Evolutionary conservation across 108 stramenopile species (phyloP).

Genomic region (Stephanodiscus triporus): DNA sequence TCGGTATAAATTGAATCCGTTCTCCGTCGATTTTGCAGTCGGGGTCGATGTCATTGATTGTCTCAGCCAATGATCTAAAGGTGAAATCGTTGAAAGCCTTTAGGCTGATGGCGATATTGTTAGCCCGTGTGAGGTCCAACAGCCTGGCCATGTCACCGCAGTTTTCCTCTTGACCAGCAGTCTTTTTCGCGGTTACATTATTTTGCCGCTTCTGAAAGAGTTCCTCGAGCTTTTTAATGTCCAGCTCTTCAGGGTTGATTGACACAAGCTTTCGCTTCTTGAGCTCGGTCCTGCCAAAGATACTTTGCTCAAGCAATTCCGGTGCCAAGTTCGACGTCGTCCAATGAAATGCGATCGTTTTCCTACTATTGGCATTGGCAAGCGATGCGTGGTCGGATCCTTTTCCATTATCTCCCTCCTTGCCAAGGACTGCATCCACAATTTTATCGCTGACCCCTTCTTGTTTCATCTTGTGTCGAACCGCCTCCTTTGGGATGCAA

Average conservation of each 20-base stretch:
- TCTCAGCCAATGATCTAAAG: conserved; percentile 65
- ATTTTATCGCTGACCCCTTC: conserved; percentile 78
- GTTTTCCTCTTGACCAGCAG: conserved; percentile 36
- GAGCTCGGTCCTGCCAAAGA: conserved; percentile 48
- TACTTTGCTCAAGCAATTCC: conserved; percentile 62
- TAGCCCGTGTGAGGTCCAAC: conserved; percentile 76
- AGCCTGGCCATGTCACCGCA: conserved; percentile 73
- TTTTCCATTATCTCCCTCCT: conserved; percentile 23
- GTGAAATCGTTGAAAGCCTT: conserved; percentile 87
- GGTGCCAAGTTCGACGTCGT: conserved; percentile 63
- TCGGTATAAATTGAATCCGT: conserved; percentile 75
- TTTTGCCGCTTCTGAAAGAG: conserved; percentile 76
- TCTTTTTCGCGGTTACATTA: conserved; percentile 27
- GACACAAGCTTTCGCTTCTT: conserved; percentile 53
- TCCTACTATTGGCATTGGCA: conserved; percentile 35
- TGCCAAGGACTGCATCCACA: conserved; percentile 71
- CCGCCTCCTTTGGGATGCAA: conserved; percentile 73
- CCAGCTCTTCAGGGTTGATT: conserved; percentile 50
- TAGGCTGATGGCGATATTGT: conserved; percentile 85
- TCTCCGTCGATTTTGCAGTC: conserved; percentile 71
- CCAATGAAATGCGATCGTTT: conserved; percentile 79
- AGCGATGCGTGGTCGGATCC: not conserved
- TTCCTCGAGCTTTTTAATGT: conserved; percentile 78
- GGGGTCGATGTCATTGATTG: conserved; percentile 81
- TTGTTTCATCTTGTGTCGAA: conserved; percentile 72